Evolutionary conservation across 208 protist genomes (phyloP), one percentile per base, ranked within the genome.

Genomic region (Angomonas desouzai): DNA sequence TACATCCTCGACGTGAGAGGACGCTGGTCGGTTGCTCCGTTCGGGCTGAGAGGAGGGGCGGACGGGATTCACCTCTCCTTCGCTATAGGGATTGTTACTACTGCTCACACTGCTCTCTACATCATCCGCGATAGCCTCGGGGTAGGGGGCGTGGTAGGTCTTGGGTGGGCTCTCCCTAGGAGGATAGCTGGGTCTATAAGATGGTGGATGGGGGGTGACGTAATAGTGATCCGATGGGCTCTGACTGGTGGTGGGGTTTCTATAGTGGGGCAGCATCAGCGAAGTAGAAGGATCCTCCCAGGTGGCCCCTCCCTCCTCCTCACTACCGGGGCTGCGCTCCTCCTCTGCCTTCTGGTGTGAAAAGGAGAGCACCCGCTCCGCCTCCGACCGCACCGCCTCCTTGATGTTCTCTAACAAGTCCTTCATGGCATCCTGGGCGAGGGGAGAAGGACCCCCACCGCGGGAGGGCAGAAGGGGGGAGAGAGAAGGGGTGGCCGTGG

Each of bases 211-310:
- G 9, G 36, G 36, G 3, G 20, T 23, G 9, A 51, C 45, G 45
- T 27, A 51, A 23, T 51, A 51, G 3, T 51, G 18, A 23, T 23
- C 45, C 9, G 10, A 23, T 9, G 45, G 18, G 10, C 18, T 13
- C n/a, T 13, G 45, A 51, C 45, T 51, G n/a, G 10, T 51, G 3
- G 36, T 6, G 13, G 36, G 36, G 36, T 6, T 40, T 40, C 36
- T 40, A 40, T 40, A 40, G 13, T 40, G 6, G 36, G 36, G 36
- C 6, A 51, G n/a, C 10, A 29, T 25, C 28, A 60, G 3, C 2
- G 55, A 60, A 2, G 55, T 9, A 2, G 55, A 60, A 1, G 55
- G 27, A n/a, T 60, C 55, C 29, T n/a, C 55, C 25, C 55, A 25
- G 55, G 55, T 45, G 30, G 55, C 29, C 4, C 55, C 55, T 16